Percentiles rank a stretch among this genome's conserved stretches.
These are phyloP conservation scores for Schizothecium vesticola DNA, from an alignment of 495 filamentous ascomycete genomes.

Conservation along the genomic window DNA sequence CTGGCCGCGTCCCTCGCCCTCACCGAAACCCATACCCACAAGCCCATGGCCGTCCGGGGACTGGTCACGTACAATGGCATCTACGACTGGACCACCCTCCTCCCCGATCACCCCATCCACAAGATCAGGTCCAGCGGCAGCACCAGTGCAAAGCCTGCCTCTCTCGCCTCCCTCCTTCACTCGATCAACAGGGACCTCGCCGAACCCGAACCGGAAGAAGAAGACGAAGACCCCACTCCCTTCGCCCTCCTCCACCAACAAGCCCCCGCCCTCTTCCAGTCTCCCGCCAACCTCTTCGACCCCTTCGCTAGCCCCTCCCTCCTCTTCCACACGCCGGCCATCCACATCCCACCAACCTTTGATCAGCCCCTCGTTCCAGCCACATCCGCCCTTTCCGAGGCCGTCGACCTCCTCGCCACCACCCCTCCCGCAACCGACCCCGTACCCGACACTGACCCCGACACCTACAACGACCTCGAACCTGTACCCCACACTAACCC, in stretches of 20 bases:
- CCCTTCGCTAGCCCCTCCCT: constrained; percentile 48
- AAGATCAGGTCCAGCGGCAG: neutral
- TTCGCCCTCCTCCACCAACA: constrained; percentile 26
- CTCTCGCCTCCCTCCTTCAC: neutral
- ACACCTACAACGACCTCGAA: no score
- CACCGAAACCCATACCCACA: constrained; percentile 37
- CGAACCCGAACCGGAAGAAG: constrained; percentile 6
- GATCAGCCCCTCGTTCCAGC: constrained; percentile 9
- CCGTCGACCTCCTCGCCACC: neutral
- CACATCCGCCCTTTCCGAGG: neutral
- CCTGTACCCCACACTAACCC: neutral
- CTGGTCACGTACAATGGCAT: constrained; percentile 46
- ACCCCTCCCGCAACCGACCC: constrained; percentile 4
- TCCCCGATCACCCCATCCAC: constrained; percentile 40
- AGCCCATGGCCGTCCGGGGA: constrained; percentile 38
- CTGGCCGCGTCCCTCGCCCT: constrained; percentile 45
- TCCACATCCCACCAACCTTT: constrained; percentile 37
- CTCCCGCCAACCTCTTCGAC: constrained; percentile 43
- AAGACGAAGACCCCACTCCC: constrained; percentile 12
- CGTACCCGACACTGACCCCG: neutral
- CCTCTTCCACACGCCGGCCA: constrained; percentile 45
- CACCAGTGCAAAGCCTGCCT: neutral
- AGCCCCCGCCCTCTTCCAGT: constrained; percentile 32
- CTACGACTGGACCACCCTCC: constrained; percentile 50
- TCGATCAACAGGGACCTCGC: neutral